A percentile compares a stretch with the other conserved stretches of the same genome.
These are phyloP conservation scores for Cenococcum geophilum DNA, from an alignment of 495 filamentous ascomycete species.

Conservation along the genomic window DNA sequence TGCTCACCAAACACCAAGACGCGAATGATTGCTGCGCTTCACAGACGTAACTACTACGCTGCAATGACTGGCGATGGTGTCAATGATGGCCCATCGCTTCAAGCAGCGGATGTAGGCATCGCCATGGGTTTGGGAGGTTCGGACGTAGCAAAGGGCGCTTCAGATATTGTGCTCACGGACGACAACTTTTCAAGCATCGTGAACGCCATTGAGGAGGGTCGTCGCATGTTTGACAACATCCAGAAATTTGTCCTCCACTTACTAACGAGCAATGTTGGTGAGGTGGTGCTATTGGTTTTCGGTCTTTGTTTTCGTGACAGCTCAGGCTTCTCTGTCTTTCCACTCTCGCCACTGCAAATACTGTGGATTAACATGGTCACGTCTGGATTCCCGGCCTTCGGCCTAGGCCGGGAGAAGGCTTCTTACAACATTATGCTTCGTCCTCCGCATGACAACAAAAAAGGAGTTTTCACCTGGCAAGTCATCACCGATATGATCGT, in stretches of 20 bases:
- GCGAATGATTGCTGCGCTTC: conserved; percentile 62
- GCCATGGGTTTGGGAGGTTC: conserved; percentile 67
- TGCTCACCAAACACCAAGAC: conserved; percentile 63
- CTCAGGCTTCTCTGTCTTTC: conserved; percentile 59
- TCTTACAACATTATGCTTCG: conserved; percentile 60
- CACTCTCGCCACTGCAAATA: conserved; percentile 64
- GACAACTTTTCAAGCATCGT: conserved; percentile 77
- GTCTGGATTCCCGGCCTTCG: conserved; percentile 63
- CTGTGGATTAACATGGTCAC: conserved; percentile 71
- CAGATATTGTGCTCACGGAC: conserved; percentile 66
- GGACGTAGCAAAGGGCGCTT: conserved; percentile 73
- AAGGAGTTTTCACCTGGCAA: conserved; percentile 61
- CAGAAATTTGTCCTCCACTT: conserved; percentile 68
- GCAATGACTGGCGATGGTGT: conserved; percentile 67
- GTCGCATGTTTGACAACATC: conserved; percentile 71
- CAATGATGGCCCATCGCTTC: conserved; percentile 70
- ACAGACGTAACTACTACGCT: conserved; percentile 54
- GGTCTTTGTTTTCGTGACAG: conserved; percentile 62
- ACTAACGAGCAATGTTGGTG: conserved; percentile 61
- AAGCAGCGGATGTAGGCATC: conserved; percentile 72
- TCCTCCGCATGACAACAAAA: conserved; percentile 56
- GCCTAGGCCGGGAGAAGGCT: conserved; percentile 60
- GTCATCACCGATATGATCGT: conserved; percentile 58
- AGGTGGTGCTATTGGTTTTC: conserved; percentile 62
- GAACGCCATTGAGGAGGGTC: conserved; percentile 62